Percentiles rank a stretch among this genome's conserved stretches.
Conservation (phyloP, 768 basidiomycete genomes). For the Auriscalpium vulgare region DNA sequence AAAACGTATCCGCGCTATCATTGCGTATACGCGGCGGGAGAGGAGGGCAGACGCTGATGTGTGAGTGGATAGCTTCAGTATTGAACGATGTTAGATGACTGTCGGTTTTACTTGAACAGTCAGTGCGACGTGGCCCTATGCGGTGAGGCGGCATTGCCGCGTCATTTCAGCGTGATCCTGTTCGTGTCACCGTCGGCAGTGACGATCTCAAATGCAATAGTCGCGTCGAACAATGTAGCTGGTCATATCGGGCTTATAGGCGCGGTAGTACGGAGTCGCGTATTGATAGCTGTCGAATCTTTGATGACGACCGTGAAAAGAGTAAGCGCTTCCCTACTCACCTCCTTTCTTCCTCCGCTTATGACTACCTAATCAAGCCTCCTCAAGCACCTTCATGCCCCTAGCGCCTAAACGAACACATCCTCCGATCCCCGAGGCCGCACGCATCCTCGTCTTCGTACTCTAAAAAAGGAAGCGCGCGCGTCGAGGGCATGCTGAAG, state of each 20-base stretch:
- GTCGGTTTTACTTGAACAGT: constrained; percentile 36
- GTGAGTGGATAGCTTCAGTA: constrained; percentile 37
- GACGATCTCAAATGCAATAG: constrained; percentile 96
- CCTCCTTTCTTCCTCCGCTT: not conserved
- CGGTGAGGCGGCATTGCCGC: constrained; percentile 82
- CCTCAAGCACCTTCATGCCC: constrained; percentile 42
- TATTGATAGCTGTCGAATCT: constrained; percentile 58
- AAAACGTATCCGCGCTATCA: constrained; percentile 91
- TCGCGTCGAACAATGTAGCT: constrained; percentile 73
- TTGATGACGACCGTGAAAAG: constrained; percentile 77
- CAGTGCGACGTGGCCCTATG: constrained; percentile 98
- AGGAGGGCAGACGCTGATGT: constrained; percentile 91
- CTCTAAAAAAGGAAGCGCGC: constrained; percentile 97
- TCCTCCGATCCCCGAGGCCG: constrained; percentile 39
- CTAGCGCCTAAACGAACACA: constrained; percentile 53
- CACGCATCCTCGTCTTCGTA: constrained; percentile 85
- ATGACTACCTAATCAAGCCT: constrained; percentile 43
- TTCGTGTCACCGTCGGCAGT: constrained; percentile 89
- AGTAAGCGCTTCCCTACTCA: constrained; percentile 45
- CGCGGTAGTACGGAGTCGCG: not conserved
- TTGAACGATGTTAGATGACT: not conserved
- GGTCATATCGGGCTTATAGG: not conserved
- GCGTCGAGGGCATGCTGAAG: constrained; percentile 76
- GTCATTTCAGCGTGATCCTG: constrained; percentile 78
- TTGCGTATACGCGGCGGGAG: constrained; percentile 58